Conservation (phyloP, 140 eudicot genomes). For the Stevia rebaudiana region DNA sequence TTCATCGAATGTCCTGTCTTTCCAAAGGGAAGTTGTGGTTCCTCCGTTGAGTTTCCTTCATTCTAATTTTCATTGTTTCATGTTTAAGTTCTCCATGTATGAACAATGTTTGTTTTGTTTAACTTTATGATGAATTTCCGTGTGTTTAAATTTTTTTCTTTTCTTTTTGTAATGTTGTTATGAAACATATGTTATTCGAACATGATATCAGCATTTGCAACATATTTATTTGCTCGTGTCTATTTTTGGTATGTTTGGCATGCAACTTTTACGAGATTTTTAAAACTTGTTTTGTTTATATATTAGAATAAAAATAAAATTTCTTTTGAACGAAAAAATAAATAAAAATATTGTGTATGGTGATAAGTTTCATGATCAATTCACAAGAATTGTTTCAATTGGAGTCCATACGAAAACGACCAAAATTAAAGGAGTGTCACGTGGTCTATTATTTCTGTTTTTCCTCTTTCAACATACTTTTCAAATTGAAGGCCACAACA, state of each 20-base stretch:
- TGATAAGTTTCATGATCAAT: too few species aligned
- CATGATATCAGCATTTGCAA: not conserved
- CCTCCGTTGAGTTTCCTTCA: conserved; percentile 40
- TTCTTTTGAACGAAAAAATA: not conserved
- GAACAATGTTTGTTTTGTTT: not conserved
- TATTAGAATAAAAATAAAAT: not conserved
- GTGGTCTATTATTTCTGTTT: too few species aligned
- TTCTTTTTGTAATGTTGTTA: not conserved
- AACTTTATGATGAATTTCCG: not conserved
- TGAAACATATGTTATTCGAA: not conserved
- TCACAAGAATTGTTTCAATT: too few species aligned
- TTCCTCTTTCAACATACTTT: too few species aligned
- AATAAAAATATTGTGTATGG: too few species aligned
- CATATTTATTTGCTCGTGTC: not conserved
- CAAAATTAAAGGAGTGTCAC: too few species aligned
- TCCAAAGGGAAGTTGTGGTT: conserved; percentile 46
- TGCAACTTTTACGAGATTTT: not conserved
- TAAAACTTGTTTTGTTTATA: not conserved
- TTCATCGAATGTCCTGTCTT: conserved; percentile 44
- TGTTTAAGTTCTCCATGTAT: not conserved
- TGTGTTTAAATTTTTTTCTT: not conserved
- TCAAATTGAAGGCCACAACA: too few species aligned
- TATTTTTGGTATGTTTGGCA: not conserved
- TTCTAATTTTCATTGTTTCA: conserved; percentile 19
- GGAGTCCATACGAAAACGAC: too few species aligned